Percentiles rank a stretch among this genome's conserved stretches.
Conservation (phyloP, 352 stramenopile species). For the Pythium monospermum region DNA sequence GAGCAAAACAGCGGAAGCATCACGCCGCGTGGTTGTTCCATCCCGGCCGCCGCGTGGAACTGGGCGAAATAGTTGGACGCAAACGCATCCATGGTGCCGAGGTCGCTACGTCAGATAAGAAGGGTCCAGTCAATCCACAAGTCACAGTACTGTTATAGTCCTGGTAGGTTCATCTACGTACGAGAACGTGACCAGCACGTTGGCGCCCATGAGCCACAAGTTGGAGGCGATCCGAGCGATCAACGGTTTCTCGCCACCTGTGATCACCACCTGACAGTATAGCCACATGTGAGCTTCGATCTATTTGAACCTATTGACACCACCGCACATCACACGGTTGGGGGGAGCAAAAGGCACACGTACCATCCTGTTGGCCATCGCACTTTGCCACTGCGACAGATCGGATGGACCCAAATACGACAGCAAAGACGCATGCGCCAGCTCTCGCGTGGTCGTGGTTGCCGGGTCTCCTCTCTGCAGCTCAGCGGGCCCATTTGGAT, state of each 20-base stretch:
- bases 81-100: conserved; percentile 44
- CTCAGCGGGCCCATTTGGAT: too few relatives aligned
- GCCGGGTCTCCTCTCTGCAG: too few relatives aligned
- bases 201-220: conserved; percentile 61
- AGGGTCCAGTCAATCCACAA: conserved; percentile 4
- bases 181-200: conserved; percentile 61
- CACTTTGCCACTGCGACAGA: conserved; percentile 29
- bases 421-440: conserved; percentile 12
- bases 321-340: neutral
- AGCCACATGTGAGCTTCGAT: neutral
- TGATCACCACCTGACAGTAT: conserved; percentile 47
- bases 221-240: conserved; percentile 50
- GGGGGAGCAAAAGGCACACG: neutral
- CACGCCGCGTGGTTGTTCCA: conserved; percentile 38
- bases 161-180: too few relatives aligned
- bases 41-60: conserved; percentile 31
- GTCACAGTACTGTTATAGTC: too few relatives aligned
- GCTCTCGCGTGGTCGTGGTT: neutral
- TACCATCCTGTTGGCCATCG: conserved; percentile 59
- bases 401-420: conserved; percentile 15
- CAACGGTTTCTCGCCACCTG: conserved; percentile 42
- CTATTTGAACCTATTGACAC: too few relatives aligned
- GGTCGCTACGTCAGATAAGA: conserved; percentile 23
- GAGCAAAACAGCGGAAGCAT: conserved; percentile 52
- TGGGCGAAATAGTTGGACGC: conserved; percentile 48